Conservation (phyloP, 352 stramenopile genomes). For the Globisporangium perplexum region DNA sequence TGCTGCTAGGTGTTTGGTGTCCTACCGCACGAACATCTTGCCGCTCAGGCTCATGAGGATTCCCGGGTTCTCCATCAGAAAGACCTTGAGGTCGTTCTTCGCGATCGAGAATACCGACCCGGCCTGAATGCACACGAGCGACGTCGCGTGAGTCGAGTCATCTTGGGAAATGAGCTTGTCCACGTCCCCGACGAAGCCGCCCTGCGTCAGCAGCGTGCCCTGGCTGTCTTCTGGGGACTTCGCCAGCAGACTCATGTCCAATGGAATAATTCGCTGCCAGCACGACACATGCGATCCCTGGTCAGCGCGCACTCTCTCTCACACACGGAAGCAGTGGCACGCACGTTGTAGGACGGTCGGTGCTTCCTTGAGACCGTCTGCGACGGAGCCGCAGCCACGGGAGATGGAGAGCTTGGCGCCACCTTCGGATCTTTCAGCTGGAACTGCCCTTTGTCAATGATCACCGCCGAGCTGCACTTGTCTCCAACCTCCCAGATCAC, state of each 20-base stretch:
- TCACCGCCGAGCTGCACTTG: conserved; percentile 56
- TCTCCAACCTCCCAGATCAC: conserved; percentile 71
- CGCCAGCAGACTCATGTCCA: conserved; percentile 45
- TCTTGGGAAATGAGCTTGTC: conserved; percentile 54
- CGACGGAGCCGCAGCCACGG: conserved; percentile 10
- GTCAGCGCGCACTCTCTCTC: no score
- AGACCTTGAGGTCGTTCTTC: conserved; percentile 64
- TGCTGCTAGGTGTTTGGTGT: background rate
- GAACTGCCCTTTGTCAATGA: conserved; percentile 79
- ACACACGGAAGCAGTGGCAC: conserved; percentile 12
- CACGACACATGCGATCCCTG: background rate
- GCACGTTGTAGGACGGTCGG: conserved; percentile 51
- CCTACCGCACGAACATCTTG: conserved; percentile 41
- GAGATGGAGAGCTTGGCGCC: background rate
- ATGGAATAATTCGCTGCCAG: conserved; percentile 42
- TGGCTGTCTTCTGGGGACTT: conserved; percentile 29
- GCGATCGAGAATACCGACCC: conserved; percentile 57
- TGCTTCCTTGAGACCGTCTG: conserved; percentile 27
- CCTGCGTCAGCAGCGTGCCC: conserved; percentile 42
- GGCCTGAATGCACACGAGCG: conserved; percentile 44
- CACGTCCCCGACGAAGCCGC: conserved; percentile 64
- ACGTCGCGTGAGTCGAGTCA: conserved; percentile 48
- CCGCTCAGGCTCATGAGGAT: conserved; percentile 71
- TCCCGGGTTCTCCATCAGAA: conserved; percentile 68
- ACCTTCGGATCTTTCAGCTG: conserved; percentile 51